Evolutionary conservation across 2,329 filamentous ascomycete genomes (phyloP), one percentile per base, ranked within the genome.

Genomic region (Colletotrichum filicis): DNA sequence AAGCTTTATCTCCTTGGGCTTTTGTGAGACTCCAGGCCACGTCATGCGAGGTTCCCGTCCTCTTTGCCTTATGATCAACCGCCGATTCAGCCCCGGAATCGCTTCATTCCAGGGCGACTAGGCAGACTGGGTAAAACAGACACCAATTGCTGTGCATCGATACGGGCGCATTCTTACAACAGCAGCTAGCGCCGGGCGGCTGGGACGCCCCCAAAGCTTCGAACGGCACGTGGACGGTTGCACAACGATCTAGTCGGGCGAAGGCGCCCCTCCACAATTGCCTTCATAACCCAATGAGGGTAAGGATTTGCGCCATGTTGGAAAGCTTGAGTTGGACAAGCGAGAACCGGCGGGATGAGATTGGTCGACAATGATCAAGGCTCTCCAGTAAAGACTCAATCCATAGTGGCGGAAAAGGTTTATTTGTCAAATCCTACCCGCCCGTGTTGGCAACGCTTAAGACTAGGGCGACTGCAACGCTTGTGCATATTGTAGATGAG

Each of bases 191-290:
- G 26, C 49, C 35, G 32, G 26, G 26, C 42, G 56, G 56, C n/a
- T 14, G 46, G 26, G 26, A 35, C 68, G 70, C 59, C 66, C 35
- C 32, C n/a, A 52, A 59, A 70, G 60, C 70, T 70, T 73, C 59
- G 19, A 2, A 46, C 19, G 7, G 42, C 42, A 46, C 42, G 42
- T 46, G 42, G 19, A 30, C 14, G 14, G 28, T 42, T 5, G 53
- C 24, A 30, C 22, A 53, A 22, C 55, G 26, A 30, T 70, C 57
- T 56, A 57, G 35, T 70, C 70, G 70, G 70, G 70, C 66, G 70
- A 73, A 65, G 16, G 46, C 9, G 12, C 58, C 60, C 60, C 46
- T 61, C 56, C 49, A 65, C 12, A 19, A 52, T 9, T 22, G 7
- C 8, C 1, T 19, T 22, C 8, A 28, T 11, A n/a, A 16, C 49